Evolutionary conservation across 2,329 filamentous ascomycete genomes (phyloP).

Genomic region (Fusarium sp.): DNA sequence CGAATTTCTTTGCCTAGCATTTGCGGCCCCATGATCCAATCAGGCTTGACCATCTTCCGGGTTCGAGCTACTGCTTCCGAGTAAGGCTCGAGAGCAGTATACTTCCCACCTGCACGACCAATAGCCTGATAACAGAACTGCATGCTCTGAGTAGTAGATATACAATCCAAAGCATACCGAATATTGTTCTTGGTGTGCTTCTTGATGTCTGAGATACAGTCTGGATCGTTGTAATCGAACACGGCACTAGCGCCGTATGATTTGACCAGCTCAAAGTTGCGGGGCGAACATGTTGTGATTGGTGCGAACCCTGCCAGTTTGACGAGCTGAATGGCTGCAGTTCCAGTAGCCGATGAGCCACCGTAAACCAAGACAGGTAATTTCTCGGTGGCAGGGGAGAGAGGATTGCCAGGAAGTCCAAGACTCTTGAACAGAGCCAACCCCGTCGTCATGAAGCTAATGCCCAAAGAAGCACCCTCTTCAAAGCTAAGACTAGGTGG

Average conservation of each 20-base stretch:
- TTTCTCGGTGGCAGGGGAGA: neutral
- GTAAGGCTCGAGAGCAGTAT: neutral
- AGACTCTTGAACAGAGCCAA: slow-evolving; percentile 61
- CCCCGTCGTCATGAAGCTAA: slow-evolving; percentile 55
- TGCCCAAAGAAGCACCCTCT: slow-evolving; percentile 58
- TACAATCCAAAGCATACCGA: neutral
- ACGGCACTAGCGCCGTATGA: slow-evolving; percentile 9
- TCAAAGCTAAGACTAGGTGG: slow-evolving; percentile 54
- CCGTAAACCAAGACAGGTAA: slow-evolving; percentile 15
- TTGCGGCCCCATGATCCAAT: neutral
- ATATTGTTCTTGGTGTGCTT: neutral
- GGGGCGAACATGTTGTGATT: slow-evolving; percentile 10
- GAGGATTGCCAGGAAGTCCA: slow-evolving; percentile 9
- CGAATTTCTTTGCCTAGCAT: too few relatives aligned
- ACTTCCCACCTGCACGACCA: neutral
- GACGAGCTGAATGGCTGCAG: slow-evolving; percentile 10
- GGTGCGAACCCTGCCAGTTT: neutral
- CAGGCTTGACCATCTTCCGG: neutral
- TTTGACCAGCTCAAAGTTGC: slow-evolving; percentile 24
- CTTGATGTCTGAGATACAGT: neutral
- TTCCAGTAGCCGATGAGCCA: slow-evolving; percentile 8
- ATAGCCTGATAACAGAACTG: slow-evolving; percentile 1
- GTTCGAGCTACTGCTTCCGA: neutral
- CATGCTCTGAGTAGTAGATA: neutral
- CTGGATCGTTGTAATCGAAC: slow-evolving; percentile 10